Conservation (phyloP, 78 protist genomes). For the Dictyostelium capitatum region DNA sequence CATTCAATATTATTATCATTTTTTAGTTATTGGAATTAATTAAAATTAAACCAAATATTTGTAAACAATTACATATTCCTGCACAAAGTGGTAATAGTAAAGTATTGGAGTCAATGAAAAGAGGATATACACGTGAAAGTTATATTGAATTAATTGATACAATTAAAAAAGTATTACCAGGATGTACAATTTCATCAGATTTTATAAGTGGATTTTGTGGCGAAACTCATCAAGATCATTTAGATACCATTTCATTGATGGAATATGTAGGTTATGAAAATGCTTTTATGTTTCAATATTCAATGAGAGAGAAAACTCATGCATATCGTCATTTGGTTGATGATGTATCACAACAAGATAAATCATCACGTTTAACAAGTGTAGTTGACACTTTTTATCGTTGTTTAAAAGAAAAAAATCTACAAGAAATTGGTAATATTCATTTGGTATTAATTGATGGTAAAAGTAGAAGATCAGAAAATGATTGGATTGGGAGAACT, state of each 20-base stretch:
- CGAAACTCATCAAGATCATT: slow-evolving; percentile 94
- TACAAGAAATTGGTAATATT: slow-evolving; percentile 60
- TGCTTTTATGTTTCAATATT: slow-evolving; percentile 87
- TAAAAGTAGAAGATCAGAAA: slow-evolving; percentile 45
- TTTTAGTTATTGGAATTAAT: slow-evolving; percentile 71
- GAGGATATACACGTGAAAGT: slow-evolving; percentile 93
- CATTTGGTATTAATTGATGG: slow-evolving; percentile 80
- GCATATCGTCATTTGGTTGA: slow-evolving; percentile 75
- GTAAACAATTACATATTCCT: slow-evolving; percentile 91
- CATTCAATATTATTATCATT: no score
- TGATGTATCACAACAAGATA: slow-evolving; percentile 47
- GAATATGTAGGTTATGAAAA: slow-evolving; percentile 80
- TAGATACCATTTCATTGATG: slow-evolving; percentile 83
- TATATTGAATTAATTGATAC: slow-evolving; percentile 83
- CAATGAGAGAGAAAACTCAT: slow-evolving; percentile 83
- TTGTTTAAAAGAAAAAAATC: slow-evolving; percentile 24
- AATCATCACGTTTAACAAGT: slow-evolving; percentile 24
- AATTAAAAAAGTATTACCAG: slow-evolving; percentile 65
- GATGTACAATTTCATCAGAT: slow-evolving; percentile 78
- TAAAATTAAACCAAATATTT: slow-evolving; percentile 83
- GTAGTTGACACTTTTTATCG: slow-evolving; percentile 72
- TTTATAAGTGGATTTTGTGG: slow-evolving; percentile 96
- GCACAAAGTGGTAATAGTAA: slow-evolving; percentile 89
- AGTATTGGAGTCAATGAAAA: slow-evolving; percentile 91
- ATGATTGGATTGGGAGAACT: slow-evolving; percentile 77